phyloP scores from a whole-genome alignment of 345 rosid genomes.

The Moringa oleifera region DNA sequence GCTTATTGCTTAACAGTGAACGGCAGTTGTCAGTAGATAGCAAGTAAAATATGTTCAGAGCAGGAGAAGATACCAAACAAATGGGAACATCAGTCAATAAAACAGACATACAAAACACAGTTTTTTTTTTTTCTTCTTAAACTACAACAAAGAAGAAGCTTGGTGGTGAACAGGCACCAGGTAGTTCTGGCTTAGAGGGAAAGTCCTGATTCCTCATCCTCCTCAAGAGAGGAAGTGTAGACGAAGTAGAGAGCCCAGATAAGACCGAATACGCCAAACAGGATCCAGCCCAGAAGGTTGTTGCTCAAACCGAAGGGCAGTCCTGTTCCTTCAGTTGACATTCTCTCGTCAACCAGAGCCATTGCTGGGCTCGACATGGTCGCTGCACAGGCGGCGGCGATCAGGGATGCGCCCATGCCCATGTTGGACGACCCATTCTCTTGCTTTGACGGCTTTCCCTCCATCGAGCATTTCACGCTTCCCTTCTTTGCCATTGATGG shows the following conservation, averaged over 20 bases:
- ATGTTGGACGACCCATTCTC: constrained; percentile 18
- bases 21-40: no score
- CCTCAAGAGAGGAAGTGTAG: constrained; percentile 68
- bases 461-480: constrained; percentile 57
- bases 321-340: constrained; percentile 88
- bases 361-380: constrained; percentile 63
- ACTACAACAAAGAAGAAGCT: background rate
- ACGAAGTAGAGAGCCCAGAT: constrained; percentile 75
- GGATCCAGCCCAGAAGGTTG: constrained; percentile 92
- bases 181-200: constrained; percentile 84
- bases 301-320: constrained; percentile 94
- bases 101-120: background rate
- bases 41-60: background rate
- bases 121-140: no score
- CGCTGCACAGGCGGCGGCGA: constrained; percentile 51
- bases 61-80: no score
- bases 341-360: constrained; percentile 89
- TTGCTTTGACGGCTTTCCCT: constrained; percentile 26
- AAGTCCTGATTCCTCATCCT: constrained; percentile 88
- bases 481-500: constrained; percentile 49
- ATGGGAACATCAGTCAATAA: no score
- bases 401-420: constrained; percentile 41
- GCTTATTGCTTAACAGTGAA: no score
- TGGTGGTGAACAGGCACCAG: no score
- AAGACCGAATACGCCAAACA: constrained; percentile 75